Evolutionary conservation across 371 early-diverging fungal species (phyloP), one percentile per base, ranked within the genome.

Genomic region (Dichotomocladium elegans): DNA sequence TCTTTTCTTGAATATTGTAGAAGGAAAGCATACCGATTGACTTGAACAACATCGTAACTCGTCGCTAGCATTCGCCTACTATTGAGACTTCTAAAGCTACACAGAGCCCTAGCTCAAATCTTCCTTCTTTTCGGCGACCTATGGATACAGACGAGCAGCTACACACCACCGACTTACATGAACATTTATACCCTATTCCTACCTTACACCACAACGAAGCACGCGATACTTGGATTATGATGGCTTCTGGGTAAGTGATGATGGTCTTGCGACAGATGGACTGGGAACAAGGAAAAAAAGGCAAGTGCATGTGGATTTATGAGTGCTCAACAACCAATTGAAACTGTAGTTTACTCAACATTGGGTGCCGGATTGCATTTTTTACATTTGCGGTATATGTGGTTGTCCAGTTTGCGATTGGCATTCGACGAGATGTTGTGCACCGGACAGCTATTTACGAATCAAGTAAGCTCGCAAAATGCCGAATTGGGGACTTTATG

Each of bases 341-440:
- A 15, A n/a, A n/a, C n/a, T 40, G 6, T 34, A 58, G 59, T 8
- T 26, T 58, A 12, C 22, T 58, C 28, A 47, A 40, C 5, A 47
- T 56, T 0, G 56, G 52, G 14, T 52, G 55, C 29, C 28, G 47
- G 9, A 31, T 61, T 19, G 61, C 47, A 17, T 29, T 55, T 15
- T 56, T 52, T 40, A 34, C 48, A 3, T 31, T 61, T 42, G 47
- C 47, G 22, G 33, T 61, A 12, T 61, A 56, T 43, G 24, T 61
- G 11, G 26, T 22, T 25, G 28, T 61, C 11, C 61, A 61, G 47
- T 61, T 61, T 55, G 52, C 53, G 17, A 35, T 56, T 17, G 51
- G 53, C 8, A 28, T 61, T 10, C 51, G 46, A 17, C 30, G 34
- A 1, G 61, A 61, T 27, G 47, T 61, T 9, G 27, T 35, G 30